A percentile compares a stretch with the other conserved stretches of the same genome.
These are phyloP conservation scores for Candida mesenterica DNA, from an alignment of 1,139 yeast species.

Conservation along the genomic window DNA sequence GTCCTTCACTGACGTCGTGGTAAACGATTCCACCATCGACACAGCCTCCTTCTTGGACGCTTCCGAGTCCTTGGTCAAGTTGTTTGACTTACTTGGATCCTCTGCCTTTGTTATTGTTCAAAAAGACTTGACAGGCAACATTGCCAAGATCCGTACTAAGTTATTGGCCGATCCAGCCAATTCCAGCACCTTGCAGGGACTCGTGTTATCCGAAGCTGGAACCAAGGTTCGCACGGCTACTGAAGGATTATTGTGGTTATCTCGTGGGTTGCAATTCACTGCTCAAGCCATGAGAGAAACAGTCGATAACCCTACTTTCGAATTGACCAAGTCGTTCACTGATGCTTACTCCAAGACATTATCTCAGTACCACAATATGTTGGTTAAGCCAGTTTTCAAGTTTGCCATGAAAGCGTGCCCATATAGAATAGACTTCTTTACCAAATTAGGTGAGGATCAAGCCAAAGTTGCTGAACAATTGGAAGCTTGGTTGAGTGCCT, in stretches of 20 bases:
- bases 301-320: constrained; percentile 56
- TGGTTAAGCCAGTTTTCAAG: constrained; percentile 83
- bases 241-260: constrained; percentile 87
- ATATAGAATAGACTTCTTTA: constrained; percentile 81
- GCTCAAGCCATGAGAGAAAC: constrained; percentile 86
- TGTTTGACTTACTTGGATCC: constrained; percentile 82
- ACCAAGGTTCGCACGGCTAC: constrained; percentile 77
- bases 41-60: constrained; percentile 81
- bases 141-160: constrained; percentile 68
- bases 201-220: constrained; percentile 68
- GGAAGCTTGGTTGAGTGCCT: constrained; percentile 69
- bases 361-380: constrained; percentile 76
- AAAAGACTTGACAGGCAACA: constrained; percentile 86
- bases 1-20: constrained; percentile 73
- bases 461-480: constrained; percentile 65
- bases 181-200: constrained; percentile 69
- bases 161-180: constrained; percentile 63
- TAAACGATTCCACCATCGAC: constrained; percentile 60
- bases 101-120: constrained; percentile 84
- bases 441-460: constrained; percentile 72
- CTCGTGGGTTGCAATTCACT: constrained; percentile 84
- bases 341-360: constrained; percentile 79
- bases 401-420: constrained; percentile 97
- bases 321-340: constrained; percentile 75
- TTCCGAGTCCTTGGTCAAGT: constrained; percentile 75